These are phyloP conservation scores for Penicillium polonicum DNA, from an alignment of 2,329 filamentous ascomycete species.

Conservation along the genomic window DNA sequence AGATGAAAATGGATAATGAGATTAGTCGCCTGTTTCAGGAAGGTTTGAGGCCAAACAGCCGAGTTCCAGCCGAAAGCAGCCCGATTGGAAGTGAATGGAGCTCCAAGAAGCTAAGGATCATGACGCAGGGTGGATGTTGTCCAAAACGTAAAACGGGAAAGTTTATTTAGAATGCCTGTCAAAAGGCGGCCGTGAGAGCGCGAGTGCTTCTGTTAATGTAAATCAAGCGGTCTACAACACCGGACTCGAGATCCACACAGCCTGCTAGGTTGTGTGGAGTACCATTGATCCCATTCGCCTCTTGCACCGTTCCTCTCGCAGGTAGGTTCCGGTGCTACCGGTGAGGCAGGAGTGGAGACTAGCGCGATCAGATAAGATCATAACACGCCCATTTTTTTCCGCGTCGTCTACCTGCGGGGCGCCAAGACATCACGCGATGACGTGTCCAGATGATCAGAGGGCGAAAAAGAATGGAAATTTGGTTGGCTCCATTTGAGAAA, in stretches of 20 bases:
- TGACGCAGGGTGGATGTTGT: background rate
- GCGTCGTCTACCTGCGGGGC: slow-evolving; percentile 3
- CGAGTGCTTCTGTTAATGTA: background rate
- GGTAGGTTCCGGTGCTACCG: slow-evolving; percentile 5
- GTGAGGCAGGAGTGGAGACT: slow-evolving; percentile 18
- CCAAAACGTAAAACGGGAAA: background rate
- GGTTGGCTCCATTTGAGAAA: background rate
- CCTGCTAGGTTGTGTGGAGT: background rate
- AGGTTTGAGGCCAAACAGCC: background rate
- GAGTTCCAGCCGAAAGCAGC: background rate
- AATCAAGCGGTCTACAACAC: slow-evolving; percentile 8
- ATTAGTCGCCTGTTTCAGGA: background rate
- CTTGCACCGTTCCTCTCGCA: slow-evolving; percentile 5
- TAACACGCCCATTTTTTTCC: slow-evolving; percentile 5
- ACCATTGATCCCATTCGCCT: slow-evolving; percentile 11
- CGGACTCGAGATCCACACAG: slow-evolving; percentile 8
- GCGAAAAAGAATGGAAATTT: background rate
- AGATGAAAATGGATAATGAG: background rate
- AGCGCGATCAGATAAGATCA: slow-evolving; percentile 28
- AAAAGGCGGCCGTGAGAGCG: slow-evolving; percentile 2
- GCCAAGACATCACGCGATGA: slow-evolving; percentile 4
- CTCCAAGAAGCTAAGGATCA: background rate
- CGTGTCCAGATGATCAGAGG: slow-evolving; percentile 6
- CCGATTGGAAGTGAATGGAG: background rate
- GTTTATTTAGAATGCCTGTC: background rate